phyloP scores from a whole-genome alignment of 495 filamentous ascomycete genomes.

The Monascus purpureus region DNA sequence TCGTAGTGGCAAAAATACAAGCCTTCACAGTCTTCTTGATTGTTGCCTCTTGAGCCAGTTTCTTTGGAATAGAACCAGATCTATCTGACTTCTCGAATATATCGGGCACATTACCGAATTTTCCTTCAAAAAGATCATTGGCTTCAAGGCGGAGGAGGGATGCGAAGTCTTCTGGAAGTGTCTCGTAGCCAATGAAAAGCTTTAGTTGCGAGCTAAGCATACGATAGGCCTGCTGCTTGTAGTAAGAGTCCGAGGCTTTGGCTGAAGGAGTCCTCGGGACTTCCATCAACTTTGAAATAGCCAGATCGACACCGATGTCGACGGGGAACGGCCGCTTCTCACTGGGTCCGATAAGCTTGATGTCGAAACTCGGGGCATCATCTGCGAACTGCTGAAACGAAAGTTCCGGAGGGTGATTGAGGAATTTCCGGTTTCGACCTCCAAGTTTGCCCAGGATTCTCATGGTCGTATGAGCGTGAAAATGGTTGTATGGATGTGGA shows the following conservation, averaged over 20 bases:
- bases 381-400: constrained; percentile 74
- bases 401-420: constrained; percentile 72
- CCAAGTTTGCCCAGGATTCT: constrained; percentile 96
- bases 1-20: constrained; percentile 68
- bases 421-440: constrained; percentile 86
- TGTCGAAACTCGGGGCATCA: constrained; percentile 70
- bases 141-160: constrained; percentile 76
- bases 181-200: constrained; percentile 76
- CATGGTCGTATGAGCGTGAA: constrained; percentile 94
- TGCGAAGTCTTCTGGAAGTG: constrained; percentile 75
- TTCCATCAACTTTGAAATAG: constrained; percentile 75
- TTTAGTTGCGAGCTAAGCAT: constrained; percentile 80
- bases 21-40: constrained; percentile 81
- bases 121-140: constrained; percentile 62
- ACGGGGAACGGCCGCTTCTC: constrained; percentile 78
- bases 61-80: constrained; percentile 73
- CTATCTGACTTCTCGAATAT: constrained; percentile 54
- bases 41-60: constrained; percentile 61
- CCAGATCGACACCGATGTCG: constrained; percentile 72
- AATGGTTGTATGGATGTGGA: constrained; percentile 87
- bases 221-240: constrained; percentile 85
- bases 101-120: constrained; percentile 46
- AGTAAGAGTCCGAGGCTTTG: constrained; percentile 67
- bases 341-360: constrained; percentile 77
- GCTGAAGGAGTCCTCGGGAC: constrained; percentile 46